Evolutionary conservation across 495 filamentous ascomycete genomes (phyloP), one percentile per base, ranked within the genome.

Genomic region (Melanomma pulvis-pyrius): DNA sequence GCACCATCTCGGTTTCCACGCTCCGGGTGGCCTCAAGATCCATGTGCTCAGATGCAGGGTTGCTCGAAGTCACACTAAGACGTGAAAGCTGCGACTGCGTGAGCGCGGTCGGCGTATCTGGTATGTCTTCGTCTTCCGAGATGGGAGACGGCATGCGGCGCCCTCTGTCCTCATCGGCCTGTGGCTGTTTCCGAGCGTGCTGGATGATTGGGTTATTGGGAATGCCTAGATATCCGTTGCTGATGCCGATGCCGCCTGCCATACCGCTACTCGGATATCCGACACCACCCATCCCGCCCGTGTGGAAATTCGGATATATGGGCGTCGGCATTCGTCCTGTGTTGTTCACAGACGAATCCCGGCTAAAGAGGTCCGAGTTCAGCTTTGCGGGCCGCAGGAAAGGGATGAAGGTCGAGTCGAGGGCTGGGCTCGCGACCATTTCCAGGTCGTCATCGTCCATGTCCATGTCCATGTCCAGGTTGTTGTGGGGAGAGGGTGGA

Each of bases 131-230:
- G 60, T 81, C 83, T 67, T 92, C 89, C 59, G 84, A 88, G 61
- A 90, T 87, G 5, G 89, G 90, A 25, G 87, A 91, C 2, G 88
- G 89, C 8, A 91, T 81, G 36, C 85, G 83, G 67, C 82, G 80
- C 53, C 79, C 69, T 51, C 57, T 44, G 29, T 68, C 59, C 21
- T 11, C 19, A 24, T n/a, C n/a, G 8, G 21, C 39, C 17, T 47
- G 48, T 34, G 1, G 17, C 8, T 56, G 41, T 34, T 61, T 61
- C 30, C 58, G 48, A 26, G 64, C 2, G 15, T 52, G 44, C 34
- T n/a, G 21, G 34, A 39, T 11, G 46, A 48, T 30, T 28, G 47
- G 41, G 32, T 47, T 48, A 17, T 24, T 49, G 36, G 47, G 52
- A 21, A 52, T 12, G 50, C 63, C 41, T 36, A 63, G 50, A 29